Conservation (phyloP, 2,329 filamentous ascomycete genomes). For the Colletotrichum eleusines region DNA sequence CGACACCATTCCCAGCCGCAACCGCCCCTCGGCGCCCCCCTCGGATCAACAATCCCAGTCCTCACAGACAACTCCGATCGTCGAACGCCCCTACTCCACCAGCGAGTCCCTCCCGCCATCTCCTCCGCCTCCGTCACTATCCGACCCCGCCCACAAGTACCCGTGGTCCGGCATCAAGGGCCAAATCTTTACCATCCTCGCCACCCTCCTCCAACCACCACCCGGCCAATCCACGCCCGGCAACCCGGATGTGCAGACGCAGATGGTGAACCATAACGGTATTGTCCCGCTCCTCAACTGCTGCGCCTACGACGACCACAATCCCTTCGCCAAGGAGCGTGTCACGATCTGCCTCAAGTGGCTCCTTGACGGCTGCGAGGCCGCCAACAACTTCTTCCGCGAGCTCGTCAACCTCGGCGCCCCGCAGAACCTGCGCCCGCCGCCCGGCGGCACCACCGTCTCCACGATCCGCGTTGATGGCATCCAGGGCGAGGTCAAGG, state of each 20-base stretch:
- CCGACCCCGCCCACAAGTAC: constrained; percentile 74
- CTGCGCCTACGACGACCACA: constrained; percentile 91
- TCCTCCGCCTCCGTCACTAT: constrained; percentile 62
- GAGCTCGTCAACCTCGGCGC: constrained; percentile 66
- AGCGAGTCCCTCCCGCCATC: constrained; percentile 50
- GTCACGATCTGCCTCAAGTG: constrained; percentile 91
- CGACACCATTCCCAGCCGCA: constrained; percentile 48
- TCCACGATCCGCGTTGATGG: constrained; percentile 66
- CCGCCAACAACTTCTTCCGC: constrained; percentile 78
- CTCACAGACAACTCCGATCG: constrained; percentile 52
- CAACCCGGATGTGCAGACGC: constrained; percentile 83
- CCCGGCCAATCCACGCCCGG: constrained; percentile 69
- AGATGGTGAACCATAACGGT: constrained; percentile 86
- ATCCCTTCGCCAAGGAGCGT: constrained; percentile 93
- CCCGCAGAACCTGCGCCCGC: constrained; percentile 53
- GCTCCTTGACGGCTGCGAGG: constrained; percentile 79
- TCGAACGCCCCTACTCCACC: constrained; percentile 74
- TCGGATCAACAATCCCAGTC: constrained; percentile 45
- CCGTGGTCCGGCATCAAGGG: constrained; percentile 86
- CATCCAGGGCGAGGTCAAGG: constrained; percentile 67
- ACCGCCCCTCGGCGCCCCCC: constrained; percentile 44
- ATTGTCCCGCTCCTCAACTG: constrained; percentile 90
- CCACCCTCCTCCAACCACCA: constrained; percentile 88
- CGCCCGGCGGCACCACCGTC: constrained; percentile 51
- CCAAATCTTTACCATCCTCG: constrained; percentile 90